Base-by-base conservation (phyloP, 345 rosid species). In the Firmiana major region DNA sequence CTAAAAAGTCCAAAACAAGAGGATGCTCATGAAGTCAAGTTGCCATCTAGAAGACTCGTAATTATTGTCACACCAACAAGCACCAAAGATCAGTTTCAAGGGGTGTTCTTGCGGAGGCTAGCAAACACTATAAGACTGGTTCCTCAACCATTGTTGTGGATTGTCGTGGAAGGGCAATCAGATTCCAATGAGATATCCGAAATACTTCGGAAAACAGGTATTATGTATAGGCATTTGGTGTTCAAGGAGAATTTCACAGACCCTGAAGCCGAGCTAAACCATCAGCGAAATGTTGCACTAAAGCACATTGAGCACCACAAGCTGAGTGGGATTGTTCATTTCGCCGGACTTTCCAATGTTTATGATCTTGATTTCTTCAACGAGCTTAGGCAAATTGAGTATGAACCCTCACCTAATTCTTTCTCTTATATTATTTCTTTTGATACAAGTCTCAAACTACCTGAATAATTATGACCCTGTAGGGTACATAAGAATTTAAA, bases 321-420 rank as follows among this genome's bases (percentile, higher is more conserved):
- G 81, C 53, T 94, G 17, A 87, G 90, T 8, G 99, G 99, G 22
- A 84, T 93, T 38, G 97, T 94, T 70, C 98, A 94, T 81, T 91
- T 94, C 34, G 92, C 99, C 1, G 89, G 84, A 15, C 85, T 90
- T 17, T 83, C 88, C 82, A 91, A 93, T 74, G 85, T 90, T 48
- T 94, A 94, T 67, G 97, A 93, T 80, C 94, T 94, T 75, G 90
- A 83, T 71, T 94, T 94, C 90, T 94, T 93, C 79, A 79, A 88
- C 16, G 86, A 89, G 80, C 92, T 94, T 43, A 79, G 97, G 80
- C 85, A 88, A 63, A 90, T 90, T 16, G 99, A 93, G 98, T 93
- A 89, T 8, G 97, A 77, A 26, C 19, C 24, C 2, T 22, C 48
- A 58, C 26, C 75, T 43, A 19, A 53, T 11, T 68, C 66, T 28